Base-by-base conservation (phyloP, 2,329 filamentous ascomycete genomes). In the Metarhizium anisopliae region DNA sequence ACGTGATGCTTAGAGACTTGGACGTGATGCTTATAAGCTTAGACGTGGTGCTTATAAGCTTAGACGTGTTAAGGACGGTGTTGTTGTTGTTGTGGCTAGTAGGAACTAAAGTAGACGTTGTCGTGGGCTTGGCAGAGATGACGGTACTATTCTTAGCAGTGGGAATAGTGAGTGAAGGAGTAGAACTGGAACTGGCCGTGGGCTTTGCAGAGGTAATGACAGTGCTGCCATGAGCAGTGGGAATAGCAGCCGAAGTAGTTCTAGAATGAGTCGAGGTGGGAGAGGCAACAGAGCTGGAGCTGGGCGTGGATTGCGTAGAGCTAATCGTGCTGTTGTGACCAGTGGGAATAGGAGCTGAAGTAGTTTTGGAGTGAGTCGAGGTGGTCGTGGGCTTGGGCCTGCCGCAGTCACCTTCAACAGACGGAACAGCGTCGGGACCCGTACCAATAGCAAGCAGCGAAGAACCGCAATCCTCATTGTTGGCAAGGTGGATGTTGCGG, bases 401-500 rank as follows among this genome's bases (percentile, higher is more conserved):
- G 16, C 61, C 58, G 20, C 70, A 72, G 53, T 68, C 65, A 32
- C 70, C 70, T 18, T 60, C 56, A 18, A 67, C 35, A 14, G 66
- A 64, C 6, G 67, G 67, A 18, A 72, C 68, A 32, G 70, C 64
- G 36, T 69, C 55, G 4, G 80, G 62, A 61, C 77, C 65, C 65
- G 69, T 62, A 6, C 70, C 69, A 30, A 75, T 70, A 29, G 70
- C 58, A 13, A 72, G 60, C 7, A 74, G 63, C 29, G 69, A 65
- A 25, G 68, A 63, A 30, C 72, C 73, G 58, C 72, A 75, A 52
- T 74, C 67, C 47, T 65, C 66, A 20, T 68, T 69, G 53, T 69
- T 68, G 6, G 67, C 72, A 7, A 75, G 49, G 58, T 72, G 68
- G 47, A 74, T 62, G 30, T 70, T 65, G 29, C 64, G 62, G 62